Base-by-base conservation (phyloP, 768 basidiomycete species). In the Leccinum pellstonianum region DNA sequence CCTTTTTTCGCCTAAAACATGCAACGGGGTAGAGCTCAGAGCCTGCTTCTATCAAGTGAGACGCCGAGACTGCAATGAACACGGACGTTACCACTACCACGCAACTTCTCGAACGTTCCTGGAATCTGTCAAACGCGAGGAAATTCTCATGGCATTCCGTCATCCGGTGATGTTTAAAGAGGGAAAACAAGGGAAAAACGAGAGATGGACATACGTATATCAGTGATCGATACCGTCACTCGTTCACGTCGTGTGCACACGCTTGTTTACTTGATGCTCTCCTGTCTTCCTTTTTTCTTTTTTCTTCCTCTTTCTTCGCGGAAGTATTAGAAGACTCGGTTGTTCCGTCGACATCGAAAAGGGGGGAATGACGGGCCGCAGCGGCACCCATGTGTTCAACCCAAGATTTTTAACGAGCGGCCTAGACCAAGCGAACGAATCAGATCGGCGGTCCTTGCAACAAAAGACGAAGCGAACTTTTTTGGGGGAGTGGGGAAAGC, bases 61-160 rank as follows among this genome's bases (percentile, higher is more conserved):
- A 2, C n/a, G 43, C 5, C 43, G 43, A 19, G 43, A 46, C 43
- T 53, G 33, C 49, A 61, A 52, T 53, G 55, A 61, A 19, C 33
- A 17, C 21, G 12, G 43, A 46, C 43, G 43, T 46, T 46, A 46
- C 43, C 19, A 46, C 43, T 15, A 35, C 37, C 50, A 62, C 19
- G 5, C 43, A 19, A 19, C 43, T 46, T 46, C n/a, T 53, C 54
- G 47, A 41, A 52, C 37, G 65, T 67, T 43, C 65, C 62, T 63
- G 48, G 58, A 52, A 25, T 37, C 47, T 38, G 35, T 31, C 23
- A n/a, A 33, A 48, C 43, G 43, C 43, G 19, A 46, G 19, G 41
- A 19, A 19, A 19, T 46, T 46, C 59, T 64, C 66, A 67, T 53
- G 59, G 38, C 55, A 61, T 67, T 58, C 59, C 66, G 66, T 67